Conservation (phyloP, 176 grass and related monocot genomes). For the Otatea glauca region DNA sequence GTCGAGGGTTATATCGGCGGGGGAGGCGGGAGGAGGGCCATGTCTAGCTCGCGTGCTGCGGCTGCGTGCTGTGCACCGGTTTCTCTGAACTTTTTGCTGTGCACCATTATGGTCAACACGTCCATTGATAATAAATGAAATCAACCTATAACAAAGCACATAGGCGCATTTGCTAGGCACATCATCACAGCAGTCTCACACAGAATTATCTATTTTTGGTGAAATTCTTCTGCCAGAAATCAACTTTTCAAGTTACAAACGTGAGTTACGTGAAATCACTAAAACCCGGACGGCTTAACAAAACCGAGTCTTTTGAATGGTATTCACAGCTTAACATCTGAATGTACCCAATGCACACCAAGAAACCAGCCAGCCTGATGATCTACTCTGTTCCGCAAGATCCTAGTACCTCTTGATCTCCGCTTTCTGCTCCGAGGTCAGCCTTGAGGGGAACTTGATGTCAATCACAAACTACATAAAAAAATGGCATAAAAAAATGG, state of each 20-base stretch:
- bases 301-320: slow-evolving; percentile 21
- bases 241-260: slow-evolving; percentile 21
- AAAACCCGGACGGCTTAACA: background rate
- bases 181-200: too few species aligned
- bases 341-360: slow-evolving; percentile 16
- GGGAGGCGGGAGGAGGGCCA: too few species aligned
- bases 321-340: slow-evolving; percentile 32
- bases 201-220: background rate
- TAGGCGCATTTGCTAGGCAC: background rate
- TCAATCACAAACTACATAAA: background rate
- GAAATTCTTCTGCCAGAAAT: slow-evolving; percentile 27
- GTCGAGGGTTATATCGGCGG: too few species aligned
- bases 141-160: background rate
- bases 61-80: too few species aligned
- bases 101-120: background rate
- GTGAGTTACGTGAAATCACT: background rate
- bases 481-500: slow-evolving; percentile 15
- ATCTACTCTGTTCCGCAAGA: slow-evolving; percentile 27
- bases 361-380: background rate
- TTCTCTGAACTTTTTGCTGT: too few species aligned
- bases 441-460: slow-evolving; percentile 62
- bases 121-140: background rate
- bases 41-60: too few species aligned
- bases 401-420: slow-evolving; percentile 62
- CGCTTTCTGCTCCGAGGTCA: slow-evolving; percentile 62